A percentile compares a stretch with the other conserved stretches of the same genome.
These are phyloP conservation scores for Madurella fahalii DNA, from an alignment of 2,329 filamentous ascomycete species.

Conservation along the genomic window DNA sequence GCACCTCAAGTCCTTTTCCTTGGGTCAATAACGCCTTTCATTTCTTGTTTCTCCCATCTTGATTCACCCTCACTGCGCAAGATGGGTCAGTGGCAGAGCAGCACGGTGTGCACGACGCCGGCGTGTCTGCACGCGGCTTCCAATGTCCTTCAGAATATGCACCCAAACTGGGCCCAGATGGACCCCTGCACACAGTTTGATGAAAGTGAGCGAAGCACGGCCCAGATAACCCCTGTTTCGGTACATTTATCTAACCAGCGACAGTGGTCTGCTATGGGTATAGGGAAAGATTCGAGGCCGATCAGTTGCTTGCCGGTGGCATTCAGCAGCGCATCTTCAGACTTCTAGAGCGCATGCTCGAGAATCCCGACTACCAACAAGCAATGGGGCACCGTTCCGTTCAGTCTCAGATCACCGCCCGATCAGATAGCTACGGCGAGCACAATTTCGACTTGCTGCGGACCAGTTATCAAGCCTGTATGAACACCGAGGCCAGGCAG, in stretches of 20 bases:
- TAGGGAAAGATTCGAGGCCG: not conserved
- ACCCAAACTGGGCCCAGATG: slow-evolving; percentile 55
- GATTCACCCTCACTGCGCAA: not conserved
- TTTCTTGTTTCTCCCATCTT: not conserved
- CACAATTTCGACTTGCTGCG: slow-evolving; percentile 65
- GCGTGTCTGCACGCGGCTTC: slow-evolving; percentile 61
- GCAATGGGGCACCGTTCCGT: slow-evolving; percentile 9
- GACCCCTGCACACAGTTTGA: slow-evolving; percentile 69
- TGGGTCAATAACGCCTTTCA: not conserved
- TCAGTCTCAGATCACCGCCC: slow-evolving; percentile 14
- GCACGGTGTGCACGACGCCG: slow-evolving; percentile 49
- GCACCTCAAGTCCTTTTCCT: not conserved
- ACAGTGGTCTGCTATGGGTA: slow-evolving; percentile 17
- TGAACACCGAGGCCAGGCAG: slow-evolving; percentile 56
- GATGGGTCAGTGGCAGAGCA: slow-evolving; percentile 21
- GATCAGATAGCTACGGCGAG: slow-evolving; percentile 38
- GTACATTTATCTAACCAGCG: not conserved
- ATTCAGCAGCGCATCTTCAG: not conserved
- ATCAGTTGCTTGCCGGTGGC: not conserved
- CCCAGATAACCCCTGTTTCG: too few species aligned
- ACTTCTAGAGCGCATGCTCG: slow-evolving; percentile 8
- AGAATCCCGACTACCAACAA: slow-evolving; percentile 7
- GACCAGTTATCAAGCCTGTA: slow-evolving; percentile 60
- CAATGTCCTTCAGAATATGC: slow-evolving; percentile 48
- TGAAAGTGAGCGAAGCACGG: slow-evolving; percentile 33